phyloP scores from a whole-genome alignment of 2,329 filamentous ascomycete genomes.

The Epichloe glyceriae region DNA sequence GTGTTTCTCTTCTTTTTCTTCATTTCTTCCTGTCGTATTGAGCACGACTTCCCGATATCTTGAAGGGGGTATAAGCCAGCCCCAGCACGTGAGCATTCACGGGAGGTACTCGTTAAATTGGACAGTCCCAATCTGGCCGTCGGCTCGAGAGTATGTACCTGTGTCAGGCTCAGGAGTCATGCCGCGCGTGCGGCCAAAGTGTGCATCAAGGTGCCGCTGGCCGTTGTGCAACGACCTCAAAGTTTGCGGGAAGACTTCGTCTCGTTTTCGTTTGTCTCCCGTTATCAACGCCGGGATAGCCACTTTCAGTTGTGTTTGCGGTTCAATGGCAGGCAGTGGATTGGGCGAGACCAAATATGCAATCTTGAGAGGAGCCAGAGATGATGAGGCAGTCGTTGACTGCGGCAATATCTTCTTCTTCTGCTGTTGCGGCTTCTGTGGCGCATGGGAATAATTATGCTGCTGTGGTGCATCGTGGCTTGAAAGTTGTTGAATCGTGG shows the following conservation, averaged over 20 bases:
- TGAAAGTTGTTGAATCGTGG: constrained; percentile 14
- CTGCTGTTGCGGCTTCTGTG: not conserved
- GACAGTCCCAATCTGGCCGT: constrained; percentile 19
- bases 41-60: too few relatives aligned
- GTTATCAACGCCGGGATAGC: constrained; percentile 12
- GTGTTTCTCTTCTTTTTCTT: not conserved
- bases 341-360: constrained; percentile 19
- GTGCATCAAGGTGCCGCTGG: constrained; percentile 22
- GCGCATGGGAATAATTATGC: not conserved
- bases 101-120: constrained; percentile 18
- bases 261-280: constrained; percentile 26
- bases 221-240: constrained; percentile 23
- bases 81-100: not conserved
- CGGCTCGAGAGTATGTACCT: constrained; percentile 22
- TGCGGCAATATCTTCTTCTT: not conserved
- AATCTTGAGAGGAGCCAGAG: constrained; percentile 25
- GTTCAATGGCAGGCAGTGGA: constrained; percentile 20
- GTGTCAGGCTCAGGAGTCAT: constrained; percentile 17
- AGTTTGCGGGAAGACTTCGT: constrained; percentile 21
- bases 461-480: constrained; percentile 16
- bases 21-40: too few relatives aligned
- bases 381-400: constrained; percentile 11
- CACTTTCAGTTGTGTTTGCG: constrained; percentile 16
- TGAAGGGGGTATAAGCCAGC: not conserved
- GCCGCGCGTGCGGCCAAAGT: constrained; percentile 15